Evolutionary conservation across 192 early-diverging fungal species (phyloP), one percentile per base, ranked within the genome.

Genomic region (Entomortierella beljakovae): DNA sequence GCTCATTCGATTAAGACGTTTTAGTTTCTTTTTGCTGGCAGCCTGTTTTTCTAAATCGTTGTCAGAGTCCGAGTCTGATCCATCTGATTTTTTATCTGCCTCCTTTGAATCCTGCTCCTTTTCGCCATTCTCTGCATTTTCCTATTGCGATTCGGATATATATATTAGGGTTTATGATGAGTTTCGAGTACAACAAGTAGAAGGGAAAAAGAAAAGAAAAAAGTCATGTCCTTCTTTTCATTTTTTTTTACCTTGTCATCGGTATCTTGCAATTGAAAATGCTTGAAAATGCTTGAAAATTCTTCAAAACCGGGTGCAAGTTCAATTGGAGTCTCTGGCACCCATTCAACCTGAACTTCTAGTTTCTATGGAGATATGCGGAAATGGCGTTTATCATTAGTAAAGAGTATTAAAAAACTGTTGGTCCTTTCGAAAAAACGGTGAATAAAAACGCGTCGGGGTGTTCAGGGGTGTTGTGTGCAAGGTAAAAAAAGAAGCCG

Each of bases 1-100:
- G 20, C 88, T 88, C 58, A 89, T 85, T 56, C 91, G 87, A 72
- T 81, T 89, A 6, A 88, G 29, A 33, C 87, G 82, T 68, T 84
- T 85, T 49, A 86, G 53, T 26, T 89, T 89, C 68, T 89, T 89
- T 65, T 89, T 89, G 38, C 61, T 64, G 25, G 88, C 86, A 20
- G 85, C 68, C 35, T 83, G 59, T 9, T 82, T 80, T 40, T 62
- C 62, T 37, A 48, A 61, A 11, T 81, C 79, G 31, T 83, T 70
- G 3, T 83, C 82, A 20, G 68, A 61, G 15, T 81, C 70, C 0
- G 64, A 68, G 33, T 67, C 70, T 11, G 73, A 70, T 23, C 63
- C 81, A 38, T 67, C 74, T 0, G 59, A 50, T 53, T 79, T 70
- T 10, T 79, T 70, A 6, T 60, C 59, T 28, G 40, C 49, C 9